Evolutionary conservation across 2,329 filamentous ascomycete genomes (phyloP).

Genomic region (Ophiostoma tasmaniense): DNA sequence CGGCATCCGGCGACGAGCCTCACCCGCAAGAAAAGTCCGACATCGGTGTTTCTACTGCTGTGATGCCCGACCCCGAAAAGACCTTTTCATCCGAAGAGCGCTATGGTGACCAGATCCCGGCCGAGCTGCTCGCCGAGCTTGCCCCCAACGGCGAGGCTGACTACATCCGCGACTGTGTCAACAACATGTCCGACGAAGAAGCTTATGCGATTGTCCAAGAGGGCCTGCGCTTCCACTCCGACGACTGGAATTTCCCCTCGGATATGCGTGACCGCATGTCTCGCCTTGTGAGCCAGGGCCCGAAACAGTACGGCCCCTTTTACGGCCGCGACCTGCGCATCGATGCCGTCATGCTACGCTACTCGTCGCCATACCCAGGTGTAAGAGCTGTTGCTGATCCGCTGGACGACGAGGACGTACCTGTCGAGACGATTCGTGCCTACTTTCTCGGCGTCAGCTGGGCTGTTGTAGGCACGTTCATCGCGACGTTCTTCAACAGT

Average conservation of each 20-base stretch:
- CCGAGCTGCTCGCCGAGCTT: constrained; percentile 32
- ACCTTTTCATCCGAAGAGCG: constrained; percentile 17
- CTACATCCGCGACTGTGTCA: constrained; percentile 35
- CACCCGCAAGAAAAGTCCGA: not conserved
- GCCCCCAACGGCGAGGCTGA: constrained; percentile 37
- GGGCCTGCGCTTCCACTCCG: constrained; percentile 32
- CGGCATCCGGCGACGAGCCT: not conserved
- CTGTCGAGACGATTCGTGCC: constrained; percentile 53
- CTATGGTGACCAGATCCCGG: constrained; percentile 32
- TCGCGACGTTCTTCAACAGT: constrained; percentile 51
- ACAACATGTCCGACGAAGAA: constrained; percentile 36
- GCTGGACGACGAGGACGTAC: constrained; percentile 35
- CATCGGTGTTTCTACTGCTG: not conserved
- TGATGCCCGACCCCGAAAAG: constrained; percentile 26
- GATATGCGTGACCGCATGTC: constrained; percentile 36
- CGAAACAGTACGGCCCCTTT: constrained; percentile 33
- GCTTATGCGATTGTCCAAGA: constrained; percentile 33
- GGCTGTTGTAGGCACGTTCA: constrained; percentile 47
- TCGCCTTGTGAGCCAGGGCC: constrained; percentile 29
- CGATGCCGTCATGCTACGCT: constrained; percentile 29
- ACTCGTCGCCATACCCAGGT: constrained; percentile 53
- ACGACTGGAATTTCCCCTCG: constrained; percentile 38
- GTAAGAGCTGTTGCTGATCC: constrained; percentile 31
- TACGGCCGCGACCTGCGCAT: constrained; percentile 35
- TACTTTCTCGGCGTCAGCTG: constrained; percentile 51